These are phyloP conservation scores for Auriscalpium orientale DNA, from an alignment of 768 basidiomycete species.

Conservation along the genomic window DNA sequence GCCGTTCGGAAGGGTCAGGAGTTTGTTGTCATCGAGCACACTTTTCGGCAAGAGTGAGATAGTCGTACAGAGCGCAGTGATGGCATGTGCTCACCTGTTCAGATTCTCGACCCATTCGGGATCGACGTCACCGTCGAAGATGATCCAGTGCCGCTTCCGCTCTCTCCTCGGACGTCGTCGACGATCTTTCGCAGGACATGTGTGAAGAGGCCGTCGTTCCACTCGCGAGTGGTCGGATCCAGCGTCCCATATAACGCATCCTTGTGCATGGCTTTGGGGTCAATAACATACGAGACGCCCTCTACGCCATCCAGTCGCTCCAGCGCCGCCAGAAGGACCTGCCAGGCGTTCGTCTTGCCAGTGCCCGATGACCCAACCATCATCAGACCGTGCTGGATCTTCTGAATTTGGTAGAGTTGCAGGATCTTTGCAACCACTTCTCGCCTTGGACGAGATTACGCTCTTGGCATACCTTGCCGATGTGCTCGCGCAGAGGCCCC, in stretches of 20 bases:
- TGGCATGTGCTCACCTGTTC: constrained; percentile 64
- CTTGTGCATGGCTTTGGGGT: constrained; percentile 99
- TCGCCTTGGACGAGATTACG: constrained; percentile 81
- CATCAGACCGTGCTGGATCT: constrained; percentile 99
- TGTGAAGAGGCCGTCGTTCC: constrained; percentile 98
- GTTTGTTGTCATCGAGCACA: constrained; percentile 97
- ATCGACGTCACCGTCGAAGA: constrained; percentile 99
- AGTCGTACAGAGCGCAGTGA: neutral
- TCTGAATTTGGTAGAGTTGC: constrained; percentile 98
- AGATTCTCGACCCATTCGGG: constrained; percentile 99
- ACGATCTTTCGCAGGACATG: constrained; percentile 97
- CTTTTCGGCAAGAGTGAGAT: constrained; percentile 32
- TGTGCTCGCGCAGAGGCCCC: constrained; percentile 76
- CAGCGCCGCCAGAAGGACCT: constrained; percentile 82
- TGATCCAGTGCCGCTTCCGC: constrained; percentile 96
- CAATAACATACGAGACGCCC: constrained; percentile 93
- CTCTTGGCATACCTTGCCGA: constrained; percentile 80
- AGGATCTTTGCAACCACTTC: constrained; percentile 89
- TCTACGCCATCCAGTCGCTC: constrained; percentile 89
- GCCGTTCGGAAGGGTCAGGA: constrained; percentile 94
- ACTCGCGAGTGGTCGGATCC: constrained; percentile 95
- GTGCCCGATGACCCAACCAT: constrained; percentile 98
- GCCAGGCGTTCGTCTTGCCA: constrained; percentile 97
- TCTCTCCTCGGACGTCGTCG: constrained; percentile 97
- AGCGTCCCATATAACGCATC: constrained; percentile 96